Base-by-base conservation (phyloP, 306 rosid genomes). In the Cucurbita argyrosperma region DNA sequence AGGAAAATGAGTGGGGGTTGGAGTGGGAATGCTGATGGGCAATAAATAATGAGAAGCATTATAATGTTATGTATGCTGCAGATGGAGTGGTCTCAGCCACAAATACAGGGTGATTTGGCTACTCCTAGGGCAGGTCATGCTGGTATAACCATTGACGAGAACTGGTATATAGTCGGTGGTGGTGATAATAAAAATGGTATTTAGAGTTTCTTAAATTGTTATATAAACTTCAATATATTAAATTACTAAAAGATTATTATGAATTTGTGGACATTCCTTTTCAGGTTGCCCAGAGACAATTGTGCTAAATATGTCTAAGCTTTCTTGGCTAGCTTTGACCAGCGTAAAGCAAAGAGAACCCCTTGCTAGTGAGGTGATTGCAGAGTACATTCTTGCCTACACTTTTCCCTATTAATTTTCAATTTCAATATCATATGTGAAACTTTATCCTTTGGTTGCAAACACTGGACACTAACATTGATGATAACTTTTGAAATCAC, bases 71-170 rank as follows among this genome's bases (percentile, higher is more conserved):
- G 50, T 62, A 63, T 81, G 76, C 74, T 79, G 81, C 89, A 89
- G 99, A 79, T 85, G 97, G 97, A 95, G 79, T 95, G 99, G 99
- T 95, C 99, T 59, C 96, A 87, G 77, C 99, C 99, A 58, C 85
- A 88, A 83, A 59, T 84, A 79, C 90, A 88, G 82, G 97, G 97
- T 77, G 96, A 91, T 78, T 78, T 88, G 71, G 91, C 85, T 72
- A 77, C 88, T 81, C 89, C 97, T 50, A 85, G 99, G 83, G 99
- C 97, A 74, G 99, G 97, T 61, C 99, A 95, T 83, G 87, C 96
- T 79, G 97, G 99, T 76, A 71, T 87, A 76, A 79, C 87, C 78
- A 79, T 95, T 76, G 90, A 78, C 76, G 96, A 84, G 67, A 80
- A 85, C 83, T 95, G 99, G 97, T 91, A 84, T 83, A 82, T 89